Evolutionary conservation across 2,329 filamentous ascomycete genomes (phyloP), one percentile per base, ranked within the genome.

Genomic region (Calonectria pauciramosa): DNA sequence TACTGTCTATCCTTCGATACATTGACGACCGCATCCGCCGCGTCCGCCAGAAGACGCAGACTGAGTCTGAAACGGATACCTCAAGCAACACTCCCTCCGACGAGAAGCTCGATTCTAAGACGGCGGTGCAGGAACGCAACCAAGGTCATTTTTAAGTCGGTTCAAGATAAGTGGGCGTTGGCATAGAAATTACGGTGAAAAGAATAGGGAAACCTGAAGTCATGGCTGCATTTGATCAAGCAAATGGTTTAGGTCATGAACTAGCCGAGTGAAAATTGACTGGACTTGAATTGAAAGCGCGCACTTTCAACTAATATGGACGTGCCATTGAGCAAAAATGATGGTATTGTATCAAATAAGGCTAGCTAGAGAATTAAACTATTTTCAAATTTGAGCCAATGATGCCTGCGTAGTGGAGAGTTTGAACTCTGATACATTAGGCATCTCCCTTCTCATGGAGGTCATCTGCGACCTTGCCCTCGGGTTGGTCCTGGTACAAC

Each of bases 1-100:
- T 78, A 0, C 77, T 90, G 4, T 86, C 88, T 13, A 73, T 85
- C 4, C 72, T 86, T 6, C 82, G 89, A 34, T 88, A 84, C 72
- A 71, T 88, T 14, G 88, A 90, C 44, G 87, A 90, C 38, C 76
- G 78, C 26, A 66, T 80, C 16, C 79, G 78, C 68, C 78, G 79
- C 1, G 70, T 71, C 3, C 63, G 74, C 28, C 74, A 63, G 26
- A 77, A 76, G 10, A 30, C 66, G 2, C 38, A 68, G 0, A 41
- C 77, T 0, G 54, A 80, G 23, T 3, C 2, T 11, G 64, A 81
- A 30, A 16, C 64, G 68, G 71, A 73, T 10, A 59, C 67, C 4
- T 52, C 59, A 16, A 73, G 71, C 41, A 69, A 66, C 60, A 59
- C 52, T 51, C 71, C 68, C 30, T 73, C 71, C 18, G 71, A 70